Conservation (phyloP, 306 rosid species). For the Malus asiatica region DNA sequence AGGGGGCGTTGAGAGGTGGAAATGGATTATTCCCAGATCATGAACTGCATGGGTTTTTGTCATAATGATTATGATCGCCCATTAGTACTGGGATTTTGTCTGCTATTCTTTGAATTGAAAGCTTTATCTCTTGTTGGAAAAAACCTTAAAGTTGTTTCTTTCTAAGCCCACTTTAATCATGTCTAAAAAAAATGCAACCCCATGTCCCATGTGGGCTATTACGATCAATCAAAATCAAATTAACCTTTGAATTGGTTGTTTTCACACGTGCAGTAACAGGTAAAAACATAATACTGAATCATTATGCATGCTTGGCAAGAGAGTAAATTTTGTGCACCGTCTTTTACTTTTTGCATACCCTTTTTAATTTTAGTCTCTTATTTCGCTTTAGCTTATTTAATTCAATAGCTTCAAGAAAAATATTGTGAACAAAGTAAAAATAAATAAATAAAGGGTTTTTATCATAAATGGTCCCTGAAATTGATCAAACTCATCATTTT, state of each 20-base stretch:
- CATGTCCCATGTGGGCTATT: constrained; percentile 17
- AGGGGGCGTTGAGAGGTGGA: constrained; percentile 13
- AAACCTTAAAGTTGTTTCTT: constrained; percentile 20
- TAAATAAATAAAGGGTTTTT: too few species aligned
- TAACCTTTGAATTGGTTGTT: neutral
- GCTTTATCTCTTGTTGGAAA: constrained; percentile 8
- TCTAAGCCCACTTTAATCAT: constrained; percentile 21
- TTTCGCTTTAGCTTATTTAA: too few species aligned
- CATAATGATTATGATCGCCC: constrained; percentile 26
- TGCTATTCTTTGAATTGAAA: constrained; percentile 23
- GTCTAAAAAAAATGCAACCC: constrained; percentile 24
- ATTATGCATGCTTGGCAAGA: neutral
- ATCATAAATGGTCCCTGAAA: too few species aligned
- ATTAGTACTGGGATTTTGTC: constrained; percentile 26
- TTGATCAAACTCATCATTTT: too few species aligned
- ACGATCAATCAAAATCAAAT: neutral
- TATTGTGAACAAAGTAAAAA: too few species aligned
- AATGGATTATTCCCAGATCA: constrained; percentile 43
- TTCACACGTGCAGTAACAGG: constrained; percentile 1
- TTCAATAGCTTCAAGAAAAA: too few species aligned
- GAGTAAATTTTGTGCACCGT: neutral
- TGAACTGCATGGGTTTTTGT: constrained; percentile 26
- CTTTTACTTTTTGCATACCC: too few species aligned
- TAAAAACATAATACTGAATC: neutral
- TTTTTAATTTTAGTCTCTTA: too few species aligned